Percentiles rank a stretch among this genome's conserved stretches.
Conservation (phyloP, 2,329 filamentous ascomycete genomes). For the Epichloe amarillans region DNA sequence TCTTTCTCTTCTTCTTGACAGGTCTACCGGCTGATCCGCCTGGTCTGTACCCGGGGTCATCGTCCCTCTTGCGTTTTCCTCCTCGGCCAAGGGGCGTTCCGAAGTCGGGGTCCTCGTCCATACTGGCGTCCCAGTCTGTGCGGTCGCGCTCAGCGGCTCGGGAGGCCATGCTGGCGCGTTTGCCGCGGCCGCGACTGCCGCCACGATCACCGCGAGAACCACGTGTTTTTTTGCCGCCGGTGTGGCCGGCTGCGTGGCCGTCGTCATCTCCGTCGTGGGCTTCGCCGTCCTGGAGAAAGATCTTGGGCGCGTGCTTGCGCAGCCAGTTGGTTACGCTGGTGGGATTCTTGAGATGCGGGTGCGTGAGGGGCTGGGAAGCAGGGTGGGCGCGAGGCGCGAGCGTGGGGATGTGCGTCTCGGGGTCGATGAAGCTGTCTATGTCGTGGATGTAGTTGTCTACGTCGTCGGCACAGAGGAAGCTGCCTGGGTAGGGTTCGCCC, state of each 20-base stretch:
- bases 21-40: slow-evolving; percentile 41
- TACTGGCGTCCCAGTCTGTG: slow-evolving; percentile 20
- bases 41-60: slow-evolving; percentile 46
- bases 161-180: slow-evolving; percentile 17
- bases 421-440: slow-evolving; percentile 39
- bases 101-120: slow-evolving; percentile 26
- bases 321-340: slow-evolving; percentile 96
- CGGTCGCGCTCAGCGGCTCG: slow-evolving; percentile 11
- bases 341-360: slow-evolving; percentile 50
- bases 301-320: slow-evolving; percentile 67
- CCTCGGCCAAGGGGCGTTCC: slow-evolving; percentile 18
- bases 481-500: slow-evolving; percentile 42
- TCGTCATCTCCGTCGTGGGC: slow-evolving; percentile 26
- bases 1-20: slow-evolving; percentile 46
- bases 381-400: slow-evolving; percentile 36
- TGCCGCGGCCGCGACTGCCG: slow-evolving; percentile 21
- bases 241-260: slow-evolving; percentile 16
- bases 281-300: slow-evolving; percentile 64
- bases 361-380: slow-evolving; percentile 22
- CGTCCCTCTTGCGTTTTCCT: slow-evolving; percentile 42
- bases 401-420: slow-evolving; percentile 31
- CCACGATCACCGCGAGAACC: slow-evolving; percentile 18
- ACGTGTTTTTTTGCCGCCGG: slow-evolving; percentile 19
- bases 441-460: slow-evolving; percentile 61
- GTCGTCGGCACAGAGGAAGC: slow-evolving; percentile 56